Evolutionary conservation across 495 filamentous ascomycete species (phyloP), one percentile per base, ranked within the genome.

Genomic region (Aspergillus egyptiacus): DNA sequence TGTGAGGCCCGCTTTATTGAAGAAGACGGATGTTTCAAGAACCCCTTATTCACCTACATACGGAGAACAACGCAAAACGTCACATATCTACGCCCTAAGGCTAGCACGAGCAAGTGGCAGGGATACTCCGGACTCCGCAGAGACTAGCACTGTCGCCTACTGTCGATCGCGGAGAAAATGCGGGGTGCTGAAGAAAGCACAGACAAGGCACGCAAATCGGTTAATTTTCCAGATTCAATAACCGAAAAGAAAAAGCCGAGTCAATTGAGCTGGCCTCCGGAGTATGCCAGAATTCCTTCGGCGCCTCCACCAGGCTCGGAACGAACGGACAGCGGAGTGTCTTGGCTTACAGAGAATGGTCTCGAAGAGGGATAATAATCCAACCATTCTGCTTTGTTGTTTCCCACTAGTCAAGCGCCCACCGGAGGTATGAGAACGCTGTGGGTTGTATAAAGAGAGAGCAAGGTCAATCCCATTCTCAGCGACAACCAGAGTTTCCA

Each of bases 91-190:
- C 28, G 28, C n/a, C n/a, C n/a, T n/a, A n/a, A n/a, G n/a, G n/a
- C n/a, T n/a, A n/a, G n/a, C n/a, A n/a, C n/a, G n/a, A n/a, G n/a
- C n/a, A n/a, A n/a, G n/a, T n/a, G n/a, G n/a, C n/a, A n/a, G n/a
- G 25, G 5, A 27, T 33, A 33, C 31, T 35, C 33, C 33, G 14
- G 33, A 35, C 7, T 37, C 13, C 14, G n/a, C n/a, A n/a, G 13
- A 20, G 35, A 37, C 8, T 37, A 11, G 14, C 3, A 17, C 2
- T 17, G 6, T 35, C 6, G 33, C 23, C 23, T 27, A 3, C 17
- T 30, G 41, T 20, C 28, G 41, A 44, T 44, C 41, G 28, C 41
- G 41, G 41, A 44, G 41, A 44, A 44, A 44, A 32, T 44, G 41
- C 41, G 41, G 41, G 41, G 41, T 44, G 38, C 38, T 40, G 41